Base-by-base conservation (phyloP, 2,329 filamentous ascomycete genomes). In the Stylonectria norvegica region DNA sequence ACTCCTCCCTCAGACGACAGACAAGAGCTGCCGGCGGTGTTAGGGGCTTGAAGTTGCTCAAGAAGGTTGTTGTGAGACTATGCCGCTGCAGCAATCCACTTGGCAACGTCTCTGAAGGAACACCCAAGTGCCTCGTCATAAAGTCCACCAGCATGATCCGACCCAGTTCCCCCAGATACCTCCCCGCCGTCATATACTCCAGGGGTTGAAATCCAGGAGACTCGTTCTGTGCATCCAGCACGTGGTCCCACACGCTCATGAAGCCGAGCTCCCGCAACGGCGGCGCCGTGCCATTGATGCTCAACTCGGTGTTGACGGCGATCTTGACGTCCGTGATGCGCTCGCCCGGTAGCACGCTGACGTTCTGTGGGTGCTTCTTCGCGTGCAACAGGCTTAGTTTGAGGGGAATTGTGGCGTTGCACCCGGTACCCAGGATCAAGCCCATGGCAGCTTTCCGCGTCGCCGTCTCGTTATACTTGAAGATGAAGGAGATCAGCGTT, bases 261-360 rank as follows among this genome's bases (percentile, higher is more conserved):
- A 90, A 72, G 1, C 71, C 69, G 15, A 82, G 66, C 17, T 81
- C 72, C 17, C 73, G 70, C 38, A 91, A 67, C 1, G 86, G 84
- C 5, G 73, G 70, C n/a, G 80, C 81, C 2, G 86, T 80, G 5
- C 86, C 86, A 18, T 82, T 83, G 53, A 93, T 89, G 36, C 83
- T 86, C 83, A 85, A 90, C 64, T 93, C 87, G 0, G 87, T 91
- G 58, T 91, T 91, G 48, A 91, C 80, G 4, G 87, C 78, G 11
- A 89, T 82, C 50, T 79, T 82, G n/a, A 76, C 68, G 5, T 84
- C 72, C 10, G 70, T 65, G 2, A 70, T 49, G 16, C 48, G 52
- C 47, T 70, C 66, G 7, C 66, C 72, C 12, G 71, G 70, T 23
- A 78, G 64, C 5, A 72, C 63, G 44, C 69, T 69, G 32, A 79